Evolutionary conservation across 2,329 filamentous ascomycete species (phyloP), one percentile per base, ranked within the genome.

Genomic region (Cladosporium sp.): DNA sequence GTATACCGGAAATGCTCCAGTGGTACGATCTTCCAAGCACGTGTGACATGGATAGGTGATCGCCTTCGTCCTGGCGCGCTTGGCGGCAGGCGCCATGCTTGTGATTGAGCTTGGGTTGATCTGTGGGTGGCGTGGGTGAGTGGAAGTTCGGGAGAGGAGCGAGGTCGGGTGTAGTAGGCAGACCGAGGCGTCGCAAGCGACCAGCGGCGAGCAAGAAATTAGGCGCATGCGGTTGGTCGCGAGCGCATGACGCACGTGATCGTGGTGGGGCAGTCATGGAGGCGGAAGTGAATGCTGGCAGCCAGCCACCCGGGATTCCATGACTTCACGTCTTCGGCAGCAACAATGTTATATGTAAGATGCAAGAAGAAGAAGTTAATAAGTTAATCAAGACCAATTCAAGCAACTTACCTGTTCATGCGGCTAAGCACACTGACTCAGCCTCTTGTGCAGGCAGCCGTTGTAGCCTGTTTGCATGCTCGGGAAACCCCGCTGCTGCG

Each of bases 1-100:
- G 54, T 72, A 71, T n/a, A 72, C 67, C 1, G 76, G 76, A 62
- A 80, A 80, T 13, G 36, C 43, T 11, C 39, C 66, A 6, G 63
- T 57, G 1, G 49, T 53, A 39, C 67, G 68, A 49, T 70, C 64
- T 18, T 30, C 60, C 48, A 69, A 67, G 65, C 73, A 74, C 25
- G 56, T 65, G 43, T 64, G 51, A 67, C 73, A 74, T 4, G 67
- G 49, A 60, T 68, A 74, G 5, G 34, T 30, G 6, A 58, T 11
- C 13, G 43, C n/a, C 5, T 53, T 34, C 28, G 51, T 61, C 59
- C 67, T 69, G 51, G 58, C 63, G 21, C 67, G 66, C 34, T 69
- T 69, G 28, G 26, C 7, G 34, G 58, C n/a, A 39, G 49, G 32
- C 18, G 30, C 60, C 60, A 63, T 63, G 60, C 10, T 46, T n/a